Evolutionary conservation across 2,329 filamentous ascomycete species (phyloP).

Genomic region (Fusarium oxysporum): DNA sequence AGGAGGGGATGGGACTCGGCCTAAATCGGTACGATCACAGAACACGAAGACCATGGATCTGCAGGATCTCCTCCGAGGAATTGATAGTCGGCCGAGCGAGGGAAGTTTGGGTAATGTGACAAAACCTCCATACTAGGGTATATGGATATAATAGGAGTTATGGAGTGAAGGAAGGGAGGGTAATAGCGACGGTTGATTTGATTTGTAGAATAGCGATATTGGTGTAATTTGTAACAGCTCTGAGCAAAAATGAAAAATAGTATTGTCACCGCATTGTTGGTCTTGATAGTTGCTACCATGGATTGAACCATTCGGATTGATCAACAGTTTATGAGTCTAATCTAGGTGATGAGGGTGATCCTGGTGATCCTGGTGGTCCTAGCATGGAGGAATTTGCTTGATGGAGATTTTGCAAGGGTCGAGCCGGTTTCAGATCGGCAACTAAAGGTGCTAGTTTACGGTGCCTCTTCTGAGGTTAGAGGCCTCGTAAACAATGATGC

Average conservation of each 20-base stretch:
- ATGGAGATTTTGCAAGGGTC: conserved; percentile 28
- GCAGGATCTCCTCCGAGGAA: conserved; percentile 61
- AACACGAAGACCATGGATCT: conserved; percentile 57
- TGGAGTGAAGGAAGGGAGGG: not conserved
- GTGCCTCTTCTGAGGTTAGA: not conserved
- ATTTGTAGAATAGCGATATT: conserved; percentile 32
- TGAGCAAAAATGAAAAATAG: conserved; percentile 23
- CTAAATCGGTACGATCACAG: conserved; percentile 50
- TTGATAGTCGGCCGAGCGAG: conserved; percentile 62
- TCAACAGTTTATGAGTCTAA: not conserved
- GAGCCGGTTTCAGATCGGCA: conserved; percentile 30
- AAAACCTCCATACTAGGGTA: conserved; percentile 61
- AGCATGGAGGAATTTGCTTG: conserved; percentile 4
- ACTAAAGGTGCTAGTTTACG: conserved; percentile 1
- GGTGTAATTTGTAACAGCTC: conserved; percentile 25
- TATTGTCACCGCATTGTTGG: not conserved
- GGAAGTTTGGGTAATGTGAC: conserved; percentile 59
- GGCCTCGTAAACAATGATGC: not conserved
- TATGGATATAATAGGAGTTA: conserved; percentile 27
- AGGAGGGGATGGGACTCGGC: conserved; percentile 53
- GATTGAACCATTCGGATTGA: not conserved
- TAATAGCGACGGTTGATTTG: conserved; percentile 36
- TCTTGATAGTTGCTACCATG: not conserved
- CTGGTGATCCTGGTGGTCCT: not conserved
- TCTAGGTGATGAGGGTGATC: not conserved